Percentiles rank a stretch among this genome's conserved stretches.
phyloP scores from a whole-genome alignment of 1,284 basidiomycete species.

The Moniliophthora roreri region DNA sequence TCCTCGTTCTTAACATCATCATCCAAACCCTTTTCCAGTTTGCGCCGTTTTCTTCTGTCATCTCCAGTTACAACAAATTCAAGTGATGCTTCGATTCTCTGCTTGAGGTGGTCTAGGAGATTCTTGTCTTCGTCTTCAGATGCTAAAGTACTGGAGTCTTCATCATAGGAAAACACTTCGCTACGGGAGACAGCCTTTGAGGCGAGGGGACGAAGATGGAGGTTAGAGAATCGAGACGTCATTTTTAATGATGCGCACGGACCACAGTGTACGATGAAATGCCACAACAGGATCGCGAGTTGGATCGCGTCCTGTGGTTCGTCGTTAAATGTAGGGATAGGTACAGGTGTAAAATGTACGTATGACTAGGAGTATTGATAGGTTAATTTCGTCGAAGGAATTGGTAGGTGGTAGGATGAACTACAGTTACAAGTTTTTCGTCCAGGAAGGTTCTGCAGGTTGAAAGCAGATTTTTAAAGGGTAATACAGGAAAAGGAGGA shows the following conservation, averaged over 20 bases:
- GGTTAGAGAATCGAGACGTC: not conserved
- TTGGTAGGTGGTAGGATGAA: too few species aligned
- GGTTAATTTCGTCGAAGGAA: too few species aligned
- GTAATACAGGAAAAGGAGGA: not conserved
- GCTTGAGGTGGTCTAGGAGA: not conserved
- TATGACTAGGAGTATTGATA: too few species aligned
- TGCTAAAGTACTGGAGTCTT: not conserved
- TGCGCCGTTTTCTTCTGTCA: not conserved
- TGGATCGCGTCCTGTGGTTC: too few species aligned
- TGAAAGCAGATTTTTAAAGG: constrained; percentile 2
- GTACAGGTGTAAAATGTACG: too few species aligned
- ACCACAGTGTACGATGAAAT: too few species aligned
- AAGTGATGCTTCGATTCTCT: not conserved
- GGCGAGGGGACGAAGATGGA: not conserved
- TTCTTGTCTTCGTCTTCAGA: not conserved
- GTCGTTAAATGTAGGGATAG: too few species aligned
- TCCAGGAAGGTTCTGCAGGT: not conserved
- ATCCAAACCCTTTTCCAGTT: not conserved
- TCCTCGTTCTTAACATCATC: not conserved
- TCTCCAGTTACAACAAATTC: not conserved
- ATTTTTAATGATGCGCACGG: not conserved
- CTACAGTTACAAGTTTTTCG: not conserved
- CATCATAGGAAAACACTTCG: not conserved
- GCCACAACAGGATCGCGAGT: too few species aligned
- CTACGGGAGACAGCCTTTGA: not conserved